Evolutionary conservation across 305 asterid genomes (phyloP).

Genomic region (Solanum hybrid): DNA sequence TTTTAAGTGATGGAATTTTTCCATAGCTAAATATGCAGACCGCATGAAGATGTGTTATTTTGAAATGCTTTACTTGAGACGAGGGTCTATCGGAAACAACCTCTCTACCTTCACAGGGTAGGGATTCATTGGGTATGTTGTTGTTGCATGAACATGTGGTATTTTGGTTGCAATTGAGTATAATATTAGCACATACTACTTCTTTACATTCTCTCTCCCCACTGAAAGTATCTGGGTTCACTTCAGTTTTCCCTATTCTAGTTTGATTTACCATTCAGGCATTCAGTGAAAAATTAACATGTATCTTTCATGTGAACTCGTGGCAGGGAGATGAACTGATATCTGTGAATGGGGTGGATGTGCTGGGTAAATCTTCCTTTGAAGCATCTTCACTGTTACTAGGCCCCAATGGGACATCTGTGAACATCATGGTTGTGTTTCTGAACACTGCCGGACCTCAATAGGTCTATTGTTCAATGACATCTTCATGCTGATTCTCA

Average conservation of each 20-base stretch:
- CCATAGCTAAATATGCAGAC: background rate
- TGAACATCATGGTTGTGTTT: constrained; percentile 51
- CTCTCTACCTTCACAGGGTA: background rate
- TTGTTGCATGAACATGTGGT: background rate
- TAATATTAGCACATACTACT: background rate
- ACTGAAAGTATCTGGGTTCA: background rate
- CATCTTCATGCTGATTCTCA: constrained; percentile 15
- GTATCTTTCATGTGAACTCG: background rate
- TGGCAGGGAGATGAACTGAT: constrained; percentile 85
- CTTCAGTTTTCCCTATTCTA: background rate
- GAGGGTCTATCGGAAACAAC: background rate
- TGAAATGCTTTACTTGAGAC: background rate
- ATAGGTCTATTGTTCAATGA: constrained; percentile 2
- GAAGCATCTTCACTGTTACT: constrained; percentile 81
- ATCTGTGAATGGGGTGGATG: constrained; percentile 74
- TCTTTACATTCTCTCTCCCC: background rate
- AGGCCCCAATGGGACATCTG: constrained; percentile 88
- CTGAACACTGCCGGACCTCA: background rate
- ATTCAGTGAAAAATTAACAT: background rate
- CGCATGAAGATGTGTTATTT: background rate
- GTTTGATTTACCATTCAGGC: background rate
- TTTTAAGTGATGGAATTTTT: background rate
- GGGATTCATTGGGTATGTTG: background rate
- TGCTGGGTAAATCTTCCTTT: constrained; percentile 84
- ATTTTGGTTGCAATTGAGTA: background rate